Base-by-base conservation (phyloP, 306 rosid genomes). In the Senna siamea region DNA sequence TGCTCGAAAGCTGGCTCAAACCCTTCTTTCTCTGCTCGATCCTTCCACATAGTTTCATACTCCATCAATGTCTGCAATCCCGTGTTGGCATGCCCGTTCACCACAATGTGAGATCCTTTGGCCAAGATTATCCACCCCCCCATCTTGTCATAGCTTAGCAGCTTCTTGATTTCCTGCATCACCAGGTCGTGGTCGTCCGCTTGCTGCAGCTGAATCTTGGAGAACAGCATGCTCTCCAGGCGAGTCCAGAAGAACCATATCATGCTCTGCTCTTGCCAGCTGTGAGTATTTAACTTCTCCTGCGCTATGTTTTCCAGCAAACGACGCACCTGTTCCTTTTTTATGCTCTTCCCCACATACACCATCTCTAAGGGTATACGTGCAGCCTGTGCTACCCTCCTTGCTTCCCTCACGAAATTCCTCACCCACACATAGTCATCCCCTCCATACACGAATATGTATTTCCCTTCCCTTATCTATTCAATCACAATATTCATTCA, bases 241-340 rank as follows among this genome's bases (percentile, higher is more conserved):
- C 90, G 73, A 7, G 83, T 82, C 93, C 90, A 89, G 78, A 86
- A 86, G 87, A 86, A 89, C 93, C 90, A 86, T 17, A 86, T 70
- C 90, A 82, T 80, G 70, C 83, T 76, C 2, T 56, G 83, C 37
- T 84, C 89, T 75, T 74, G 65, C 93, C 89, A 89, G 63, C 70
- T 50, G 5, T 71, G 65, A 0, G 86, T 77, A n/a, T 72, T 53
- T 8, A 89, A 83, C 37, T 84, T 84, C 11, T 86, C 90, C 0
- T 69, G 51, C 8, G 19, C 1, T 15, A 86, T 86, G 64, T 78
- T 68, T 7, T 78, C 76, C 6, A 78, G 32, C 0, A 73, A 58
- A 71, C 75, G 70, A 28, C 63, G 79, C 9, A 89, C 86, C 59
- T 81, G 87, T 13, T 89, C 89, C 57, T 74, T 58, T 37, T 84